Conservation (phyloP, 2,329 filamentous ascomycete genomes). For the Passalora sequoiae region DNA sequence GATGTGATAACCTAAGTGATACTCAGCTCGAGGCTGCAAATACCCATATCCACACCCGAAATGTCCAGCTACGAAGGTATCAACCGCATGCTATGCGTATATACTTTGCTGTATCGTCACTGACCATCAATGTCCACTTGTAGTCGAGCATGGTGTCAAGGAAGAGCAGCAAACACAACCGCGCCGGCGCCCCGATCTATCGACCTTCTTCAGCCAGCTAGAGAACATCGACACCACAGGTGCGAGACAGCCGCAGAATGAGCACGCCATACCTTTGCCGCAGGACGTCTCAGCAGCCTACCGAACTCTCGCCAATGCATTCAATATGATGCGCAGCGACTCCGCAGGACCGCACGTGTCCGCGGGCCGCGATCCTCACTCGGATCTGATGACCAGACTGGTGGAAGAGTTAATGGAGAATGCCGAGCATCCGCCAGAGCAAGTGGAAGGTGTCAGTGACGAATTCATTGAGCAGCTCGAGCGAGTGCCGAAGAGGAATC, state of each 20-base stretch:
- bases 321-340: slow-evolving; percentile 51
- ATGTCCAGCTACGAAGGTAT: slow-evolving; percentile 20
- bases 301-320: slow-evolving; percentile 55
- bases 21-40: neutral
- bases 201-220: slow-evolving; percentile 60
- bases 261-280: slow-evolving; percentile 56
- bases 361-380: slow-evolving; percentile 18
- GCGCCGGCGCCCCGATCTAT: slow-evolving; percentile 57
- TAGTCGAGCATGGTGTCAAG: slow-evolving; percentile 48
- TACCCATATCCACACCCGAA: neutral
- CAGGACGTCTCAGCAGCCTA: slow-evolving; percentile 57
- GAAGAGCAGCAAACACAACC: slow-evolving; percentile 31
- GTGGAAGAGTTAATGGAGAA: slow-evolving; percentile 51
- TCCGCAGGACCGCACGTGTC: slow-evolving; percentile 19
- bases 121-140: slow-evolving; percentile 10
- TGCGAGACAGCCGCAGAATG: slow-evolving; percentile 46
- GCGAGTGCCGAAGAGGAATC: slow-evolving; percentile 51
- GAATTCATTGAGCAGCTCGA: slow-evolving; percentile 58
- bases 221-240: slow-evolving; percentile 54
- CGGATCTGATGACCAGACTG: slow-evolving; percentile 49
- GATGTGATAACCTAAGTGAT: neutral
- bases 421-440: slow-evolving; percentile 55
- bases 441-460: slow-evolving; percentile 58
- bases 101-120: neutral
- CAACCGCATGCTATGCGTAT: neutral